Evolutionary conservation across 805 yeast species (phyloP), one percentile per base, ranked within the genome.

Genomic region (Torulaspora indica): DNA sequence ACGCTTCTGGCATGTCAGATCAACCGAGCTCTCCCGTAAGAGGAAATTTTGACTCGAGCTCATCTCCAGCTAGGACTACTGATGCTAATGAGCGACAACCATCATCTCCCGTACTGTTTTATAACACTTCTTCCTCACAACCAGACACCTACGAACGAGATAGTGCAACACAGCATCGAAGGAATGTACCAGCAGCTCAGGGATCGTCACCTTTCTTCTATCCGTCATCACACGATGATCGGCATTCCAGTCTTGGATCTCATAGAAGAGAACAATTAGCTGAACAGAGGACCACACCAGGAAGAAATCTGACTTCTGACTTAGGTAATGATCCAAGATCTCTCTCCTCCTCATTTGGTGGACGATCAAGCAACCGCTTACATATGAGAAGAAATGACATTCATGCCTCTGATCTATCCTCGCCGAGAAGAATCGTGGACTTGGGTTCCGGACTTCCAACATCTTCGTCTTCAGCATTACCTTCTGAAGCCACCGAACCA

Each of bases 321-420:
- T 46, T 67, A 29, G 68, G 82, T 55, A 71, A 78, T 17, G 80
- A 76, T 49, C 62, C 60, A 61, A 50, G 60, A 10, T 46, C 45
- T 15, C 35, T 25, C 14, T 45, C 53, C 9, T 51, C 61, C 2
- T 59, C 66, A 2, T 45, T 51, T 12, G 33, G 58, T 53, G 48
- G 59, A 31, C 69, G 76, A 52, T 27, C 59, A 47, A 47, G 57
- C 27, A 67, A 75, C 52, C 76, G 74, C 38, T 71, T 80, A 40
- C 73, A 63, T 27, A 72, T 83, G 57, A 71, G 79, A 44, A 77
- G 96, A 68, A 88, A 93, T 54, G 96, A 89, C 60, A 72, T 88
- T 40, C 82, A 82, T 59, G 77, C 82, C 0, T 72, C 82, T 0
- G 95, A 85, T 44, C 65, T 77, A n/a, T 76, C 87, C 0, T 81